Base-by-base conservation (phyloP, 2,329 filamentous ascomycete genomes). In the Clonostachys chloroleuca region DNA sequence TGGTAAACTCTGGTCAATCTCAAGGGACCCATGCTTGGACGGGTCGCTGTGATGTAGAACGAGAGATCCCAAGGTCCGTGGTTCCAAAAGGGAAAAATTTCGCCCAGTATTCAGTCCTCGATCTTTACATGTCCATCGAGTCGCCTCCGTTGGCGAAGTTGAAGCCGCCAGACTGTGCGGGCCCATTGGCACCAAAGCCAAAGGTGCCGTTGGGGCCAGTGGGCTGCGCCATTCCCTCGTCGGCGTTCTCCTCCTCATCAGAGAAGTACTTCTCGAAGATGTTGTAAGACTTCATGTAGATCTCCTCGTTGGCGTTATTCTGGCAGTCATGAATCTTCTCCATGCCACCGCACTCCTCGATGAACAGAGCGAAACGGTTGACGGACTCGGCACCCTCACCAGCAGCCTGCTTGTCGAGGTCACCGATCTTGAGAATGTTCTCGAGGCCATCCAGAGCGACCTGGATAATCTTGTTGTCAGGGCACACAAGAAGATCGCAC, bases 251-350 rank as follows among this genome's bases (percentile, higher is more conserved):
- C 47, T 97, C 94, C 57, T 99, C 94, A 62, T 99, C 94, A 0
- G 92, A 96, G 77, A 99, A 99, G 81, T 99, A 99, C 78, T 96
- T 96, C 80, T 99, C 94, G 57, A 99, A 99, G 72, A 99, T 99
- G 81, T 95, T 97, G 81, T 97, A 99, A 0, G 94, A 94, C 84
- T 99, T 99, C 92, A 99, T 97, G 80, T 99, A 99, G 59, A 99
- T 99, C 74, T 99, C 94, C 74, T 99, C 94, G 73, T 99, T 99
- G 76, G 92, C 92, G 62, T 99, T 99, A 77, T 95, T 96, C 78
- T 99, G 94, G 82, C 94, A 97, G 60, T 97, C 92, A 74, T 99
- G 94, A 59, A 99, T 97, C 86, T 97, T 97, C 78, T 97, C 94
- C 94, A 99, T 99, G 56, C 94, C 94, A 62, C 91, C 90, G 57